Conservation (phyloP, 805 yeast genomes). For the Saccharomycopsis sp. region DNA sequence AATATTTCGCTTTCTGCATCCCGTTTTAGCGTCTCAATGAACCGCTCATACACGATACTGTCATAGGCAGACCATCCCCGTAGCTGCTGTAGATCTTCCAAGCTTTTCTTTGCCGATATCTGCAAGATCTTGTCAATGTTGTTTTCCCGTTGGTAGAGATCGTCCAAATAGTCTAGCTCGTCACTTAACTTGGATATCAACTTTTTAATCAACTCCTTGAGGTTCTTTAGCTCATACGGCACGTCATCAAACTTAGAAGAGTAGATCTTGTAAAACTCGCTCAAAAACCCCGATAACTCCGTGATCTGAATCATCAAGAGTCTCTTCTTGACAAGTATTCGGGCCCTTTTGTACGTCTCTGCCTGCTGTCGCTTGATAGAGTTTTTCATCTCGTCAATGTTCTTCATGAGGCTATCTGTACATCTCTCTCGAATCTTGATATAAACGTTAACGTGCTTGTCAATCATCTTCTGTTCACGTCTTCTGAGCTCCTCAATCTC, state of each 20-base stretch:
- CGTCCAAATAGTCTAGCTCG: slow-evolving; percentile 49
- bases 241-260: slow-evolving; percentile 22
- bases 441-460: slow-evolving; percentile 32
- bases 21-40: slow-evolving; percentile 39
- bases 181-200: slow-evolving; percentile 31
- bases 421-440: slow-evolving; percentile 34
- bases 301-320: slow-evolving; percentile 37
- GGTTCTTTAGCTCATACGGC: slow-evolving; percentile 24
- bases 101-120: slow-evolving; percentile 39
- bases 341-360: slow-evolving; percentile 32
- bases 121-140: slow-evolving; percentile 48
- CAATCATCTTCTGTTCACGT: slow-evolving; percentile 42
- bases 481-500: slow-evolving; percentile 63
- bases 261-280: slow-evolving; percentile 22
- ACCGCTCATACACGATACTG: slow-evolving; percentile 34
- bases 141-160: slow-evolving; percentile 38
- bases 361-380: slow-evolving; percentile 24
- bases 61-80: slow-evolving; percentile 51
- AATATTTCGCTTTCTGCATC: slow-evolving; percentile 47
- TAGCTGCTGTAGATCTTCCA: slow-evolving; percentile 42
- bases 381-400: slow-evolving; percentile 35
- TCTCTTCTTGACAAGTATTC: slow-evolving; percentile 33
- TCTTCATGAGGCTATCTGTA: slow-evolving; percentile 34
- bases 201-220: slow-evolving; percentile 29
- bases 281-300: slow-evolving; percentile 30